phyloP scores from a whole-genome alignment of 176 grass and related monocot genomes.

The Aegilops umbellulata region DNA sequence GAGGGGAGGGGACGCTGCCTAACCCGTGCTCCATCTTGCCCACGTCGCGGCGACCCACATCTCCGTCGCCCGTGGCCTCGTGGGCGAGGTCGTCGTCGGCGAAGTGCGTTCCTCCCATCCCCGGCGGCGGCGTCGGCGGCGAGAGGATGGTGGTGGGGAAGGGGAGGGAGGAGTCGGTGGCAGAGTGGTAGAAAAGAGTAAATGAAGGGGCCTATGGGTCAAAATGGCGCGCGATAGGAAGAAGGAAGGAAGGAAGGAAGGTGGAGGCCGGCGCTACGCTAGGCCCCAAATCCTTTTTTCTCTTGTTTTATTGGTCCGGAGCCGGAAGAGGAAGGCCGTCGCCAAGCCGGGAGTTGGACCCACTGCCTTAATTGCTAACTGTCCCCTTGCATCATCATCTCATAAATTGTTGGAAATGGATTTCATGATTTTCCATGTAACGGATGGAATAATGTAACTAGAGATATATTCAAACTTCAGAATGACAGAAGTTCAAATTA shows the following conservation, averaged over 20 bases:
- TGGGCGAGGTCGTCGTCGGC: constrained; percentile 2
- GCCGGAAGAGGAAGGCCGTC: not conserved
- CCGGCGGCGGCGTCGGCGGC: constrained; percentile 13
- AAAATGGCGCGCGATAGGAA: not conserved
- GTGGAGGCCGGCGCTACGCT: not conserved
- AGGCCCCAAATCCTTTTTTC: not conserved
- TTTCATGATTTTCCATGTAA: too few species aligned
- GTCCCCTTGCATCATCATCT: not conserved
- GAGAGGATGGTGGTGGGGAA: not conserved
- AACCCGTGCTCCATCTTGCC: constrained; percentile 80
- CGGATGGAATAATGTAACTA: too few species aligned
- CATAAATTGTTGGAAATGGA: not conserved
- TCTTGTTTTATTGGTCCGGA: constrained; percentile 35
- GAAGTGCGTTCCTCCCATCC: constrained; percentile 42
- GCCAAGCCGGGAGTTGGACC: not conserved
- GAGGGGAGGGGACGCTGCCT: not conserved
- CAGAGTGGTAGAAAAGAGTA: not conserved
- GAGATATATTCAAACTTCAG: too few species aligned
- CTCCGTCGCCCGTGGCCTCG: not conserved
- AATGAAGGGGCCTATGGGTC: not conserved
- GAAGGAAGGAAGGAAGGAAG: not conserved
- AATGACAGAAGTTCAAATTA: too few species aligned
- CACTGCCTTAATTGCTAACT: constrained; percentile 9
- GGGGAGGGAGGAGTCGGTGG: not conserved
- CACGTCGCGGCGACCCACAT: constrained; percentile 22